Base-by-base conservation (phyloP, 257 asterid species). In the Solanum chmielewskii region DNA sequence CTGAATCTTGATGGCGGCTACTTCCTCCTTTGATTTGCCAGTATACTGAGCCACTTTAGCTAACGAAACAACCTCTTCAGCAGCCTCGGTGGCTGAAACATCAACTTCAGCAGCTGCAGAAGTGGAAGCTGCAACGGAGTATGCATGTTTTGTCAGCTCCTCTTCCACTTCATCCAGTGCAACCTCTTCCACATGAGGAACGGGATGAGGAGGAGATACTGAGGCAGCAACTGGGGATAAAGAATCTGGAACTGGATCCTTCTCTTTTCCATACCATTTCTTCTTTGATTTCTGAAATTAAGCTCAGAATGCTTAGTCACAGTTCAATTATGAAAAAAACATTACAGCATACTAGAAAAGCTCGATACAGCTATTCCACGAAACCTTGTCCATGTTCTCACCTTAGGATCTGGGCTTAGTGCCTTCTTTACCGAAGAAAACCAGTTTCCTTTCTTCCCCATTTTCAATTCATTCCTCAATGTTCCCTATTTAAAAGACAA, bases 401-500 rank as follows among this genome's bases (percentile, higher is more conserved):
- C 91, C 93, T 94, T 94, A 44, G 95, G 91, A 87, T 91, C 90
- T 31, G 98, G 97, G 92, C 95, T 95, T 82, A 97, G 91, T 89
- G 92, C 99, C 92, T 94, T 95, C 93, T 94, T 97, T 42, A 97
- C 94, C 1, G 98, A 94, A 84, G 98, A 92, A 86, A 97, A 92
- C 99, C 99, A 97, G 91, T 92, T 91, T 91, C 97, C 95, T 93
- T 94, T 95, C 94, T 91, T 93, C 73, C 96, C 98, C 99, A 97
- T 96, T 77, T 87, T 89, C 59, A 77, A 88, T 91, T 89, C 91
- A 90, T 93, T 92, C 93, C 95, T 76, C 92, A 84, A 89, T 60
- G 87, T 80, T 29, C 91, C 91, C 75, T 56, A 73, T 85, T 11
- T 49, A 49, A 49, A 29, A 18, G 85, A 80, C 42, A 27, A 80